Evolutionary conservation across 352 stramenopile species (phyloP).

Genomic region (Phytophthora ramorum): DNA sequence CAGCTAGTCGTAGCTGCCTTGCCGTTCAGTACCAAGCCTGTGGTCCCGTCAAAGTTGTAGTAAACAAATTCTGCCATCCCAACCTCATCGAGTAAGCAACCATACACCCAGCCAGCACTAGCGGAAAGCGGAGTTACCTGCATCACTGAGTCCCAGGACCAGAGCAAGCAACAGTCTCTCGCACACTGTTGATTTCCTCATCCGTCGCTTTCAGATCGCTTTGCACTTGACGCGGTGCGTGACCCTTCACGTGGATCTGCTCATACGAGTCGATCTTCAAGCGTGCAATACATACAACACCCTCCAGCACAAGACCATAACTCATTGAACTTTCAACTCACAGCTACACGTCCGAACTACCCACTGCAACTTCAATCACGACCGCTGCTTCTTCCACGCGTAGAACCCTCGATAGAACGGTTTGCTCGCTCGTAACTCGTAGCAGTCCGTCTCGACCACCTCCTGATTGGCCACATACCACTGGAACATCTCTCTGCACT

Average conservation of each 20-base stretch:
- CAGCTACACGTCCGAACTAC: neutral
- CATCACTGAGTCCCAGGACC: neutral
- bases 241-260: neutral
- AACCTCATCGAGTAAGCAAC: neutral
- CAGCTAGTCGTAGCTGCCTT: conserved; percentile 83
- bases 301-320: neutral
- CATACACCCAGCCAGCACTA: neutral
- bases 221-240: neutral
- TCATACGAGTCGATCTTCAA: neutral
- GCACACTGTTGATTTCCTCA: conserved; percentile 8
- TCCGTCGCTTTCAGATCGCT: conserved; percentile 1
- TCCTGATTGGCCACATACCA: conserved; percentile 56
- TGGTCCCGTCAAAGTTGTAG: conserved; percentile 88
- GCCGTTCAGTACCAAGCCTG: conserved; percentile 80
- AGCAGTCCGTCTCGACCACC: conserved; percentile 59
- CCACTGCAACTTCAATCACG: conserved; percentile 1
- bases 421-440: conserved; percentile 32
- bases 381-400: conserved; percentile 29
- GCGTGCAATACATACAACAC: neutral
- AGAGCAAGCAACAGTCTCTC: conserved; percentile 1
- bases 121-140: conserved; percentile 7
- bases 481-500: conserved; percentile 53
- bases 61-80: conserved; percentile 81
- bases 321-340: neutral
- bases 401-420: conserved; percentile 40